Base-by-base conservation (phyloP, 805 yeast genomes). In the Candida orba region DNA sequence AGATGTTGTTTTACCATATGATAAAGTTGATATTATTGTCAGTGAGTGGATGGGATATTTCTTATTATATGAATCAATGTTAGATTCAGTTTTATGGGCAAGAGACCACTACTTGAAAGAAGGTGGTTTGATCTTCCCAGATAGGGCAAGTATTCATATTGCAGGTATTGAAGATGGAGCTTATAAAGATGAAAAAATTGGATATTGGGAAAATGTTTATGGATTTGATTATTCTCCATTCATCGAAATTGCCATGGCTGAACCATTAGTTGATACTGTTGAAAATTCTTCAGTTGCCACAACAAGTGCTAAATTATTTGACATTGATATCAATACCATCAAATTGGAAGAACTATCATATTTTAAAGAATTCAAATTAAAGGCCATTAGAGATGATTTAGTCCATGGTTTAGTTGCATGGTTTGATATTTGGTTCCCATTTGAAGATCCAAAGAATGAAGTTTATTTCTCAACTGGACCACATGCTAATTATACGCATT, bases 1-100 rank as follows among this genome's bases (percentile, higher is more conserved):
- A 68, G 99, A 93, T 58, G 86, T 95, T 44, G 74, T 65, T 36
- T 71, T 93, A 54, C 98, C 98, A 34, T 90, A 75, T 52, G 79
- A 80, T 44, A 72, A 84, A 61, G 99, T 93, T 43, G 99, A 93
- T 63, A 91, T 93, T 55, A 93, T 93, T 53, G 81, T 93, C 48
- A 81, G 93, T 51, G 99, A 93, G 66, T 93, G 99, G 99, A 93
- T 93, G 99, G 99, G 99, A 15, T 93, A 93, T 66, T 93, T 93
- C 59, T 67, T 95, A 54, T 73, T 95, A 44, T 93, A 91, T 63
- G 99, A 93, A 73, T 86, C 96, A 48, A 93, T 93, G 99, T 75
- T 93, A 63, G 98, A 93, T 66, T 88, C 98, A 24, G 99, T 93
- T 24, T 70, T 93, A 53, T 78, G 78, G 54, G 99, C 99, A 31